Base-by-base conservation (phyloP, 2,329 filamentous ascomycete species). In the Diaporthe caulivora region DNA sequence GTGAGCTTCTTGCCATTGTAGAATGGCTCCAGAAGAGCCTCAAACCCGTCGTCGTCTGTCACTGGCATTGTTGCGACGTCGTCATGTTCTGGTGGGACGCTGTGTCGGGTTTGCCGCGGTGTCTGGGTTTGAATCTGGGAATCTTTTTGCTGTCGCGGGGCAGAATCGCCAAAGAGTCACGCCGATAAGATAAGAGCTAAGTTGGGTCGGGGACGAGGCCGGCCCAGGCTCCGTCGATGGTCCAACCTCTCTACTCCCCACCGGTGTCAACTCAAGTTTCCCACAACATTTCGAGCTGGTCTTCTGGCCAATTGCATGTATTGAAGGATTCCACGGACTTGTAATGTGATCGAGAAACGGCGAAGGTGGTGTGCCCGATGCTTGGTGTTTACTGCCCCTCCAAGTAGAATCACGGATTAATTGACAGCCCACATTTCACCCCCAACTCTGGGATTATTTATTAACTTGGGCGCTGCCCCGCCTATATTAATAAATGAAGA, bases 1-100 rank as follows among this genome's bases (percentile, higher is more conserved):
- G 90, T 92, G 73, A 92, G 85, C 81, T 89, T 90, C 83, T 92
- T 92, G 80, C 90, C 90, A 78, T 92, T 91, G 82, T 92, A 92
- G 78, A 92, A 91, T 40, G 90, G 90, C 86, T 92, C 89, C 74
- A 92, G 81, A 60, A 92, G 88, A 80, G 90, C 90, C 84, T 92
- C 90, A 79, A 92, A 92, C 78, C 89, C 89, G 82, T 91, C 89
- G 81, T 91, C 89, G 42, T 70, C 53, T 76, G 89, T 84, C 76
- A 84, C 81, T 79, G 86, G 84, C 89, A 91, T 91, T 72, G 78
- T 84, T 78, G 71, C 69, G 58, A 53, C 47, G 49, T 60, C 70
- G 55, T 58, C 71, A 73, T 70, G 54, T 44, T 71, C 40, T 67
- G 47, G 31, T 51, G 31, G 31, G 40, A 29, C 8, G 47, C 44